Evolutionary conservation across 192 early-diverging fungal genomes (phyloP).

Genomic region (Mortierella alpina): DNA sequence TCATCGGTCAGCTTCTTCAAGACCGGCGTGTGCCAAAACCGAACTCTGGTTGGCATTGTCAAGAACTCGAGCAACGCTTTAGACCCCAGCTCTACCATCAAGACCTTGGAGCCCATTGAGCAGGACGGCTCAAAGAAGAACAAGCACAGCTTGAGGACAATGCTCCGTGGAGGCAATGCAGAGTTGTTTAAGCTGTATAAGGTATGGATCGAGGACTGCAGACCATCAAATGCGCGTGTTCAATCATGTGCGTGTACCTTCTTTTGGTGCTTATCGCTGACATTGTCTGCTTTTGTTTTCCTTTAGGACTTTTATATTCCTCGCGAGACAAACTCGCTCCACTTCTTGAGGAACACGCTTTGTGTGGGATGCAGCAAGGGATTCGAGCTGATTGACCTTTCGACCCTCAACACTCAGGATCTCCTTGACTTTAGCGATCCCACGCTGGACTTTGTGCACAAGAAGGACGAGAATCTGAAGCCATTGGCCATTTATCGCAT

Average conservation of each 20-base stretch:
- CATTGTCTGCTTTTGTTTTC: neutral
- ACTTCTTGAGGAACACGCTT: constrained; percentile 86
- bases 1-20: constrained; percentile 68
- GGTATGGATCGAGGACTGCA: constrained; percentile 35
- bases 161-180: constrained; percentile 35
- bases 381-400: constrained; percentile 93
- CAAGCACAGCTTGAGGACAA: constrained; percentile 39
- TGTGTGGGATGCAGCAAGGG: constrained; percentile 93
- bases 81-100: constrained; percentile 50
- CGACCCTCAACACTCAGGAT: constrained; percentile 85
- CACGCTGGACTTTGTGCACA: constrained; percentile 80
- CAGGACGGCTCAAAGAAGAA: constrained; percentile 51
- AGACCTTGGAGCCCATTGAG: constrained; percentile 57
- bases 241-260: constrained; percentile 11
- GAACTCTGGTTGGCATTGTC: constrained; percentile 53
- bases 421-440: constrained; percentile 88
- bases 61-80: constrained; percentile 51
- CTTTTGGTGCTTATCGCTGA: constrained; percentile 30
- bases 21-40: constrained; percentile 52
- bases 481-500: constrained; percentile 89
- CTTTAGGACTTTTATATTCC: constrained; percentile 93
- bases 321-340: constrained; percentile 86
- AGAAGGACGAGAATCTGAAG: constrained; percentile 76
- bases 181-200: constrained; percentile 70
- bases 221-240: neutral